These are phyloP conservation scores for Phaseolus lunatus DNA, from an alignment of 306 rosid genomes.

Conservation along the genomic window DNA sequence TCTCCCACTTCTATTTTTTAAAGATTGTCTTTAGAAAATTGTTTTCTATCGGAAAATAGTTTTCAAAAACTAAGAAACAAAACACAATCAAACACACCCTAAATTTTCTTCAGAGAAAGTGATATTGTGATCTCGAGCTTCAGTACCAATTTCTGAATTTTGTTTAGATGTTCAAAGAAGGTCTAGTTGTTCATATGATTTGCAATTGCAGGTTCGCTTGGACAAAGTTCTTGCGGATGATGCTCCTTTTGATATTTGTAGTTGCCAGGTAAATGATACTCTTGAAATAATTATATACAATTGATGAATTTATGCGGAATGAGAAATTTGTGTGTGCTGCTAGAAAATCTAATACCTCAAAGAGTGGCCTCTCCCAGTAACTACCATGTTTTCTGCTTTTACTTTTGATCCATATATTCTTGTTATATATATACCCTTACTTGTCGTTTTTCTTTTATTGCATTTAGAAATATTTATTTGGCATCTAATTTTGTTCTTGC, in stretches of 20 bases:
- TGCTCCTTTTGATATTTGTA: slow-evolving; percentile 88
- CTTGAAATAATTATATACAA: slow-evolving; percentile 14
- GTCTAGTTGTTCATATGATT: slow-evolving; percentile 33
- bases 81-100: neutral
- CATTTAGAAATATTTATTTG: slow-evolving; percentile 3
- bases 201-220: slow-evolving; percentile 69
- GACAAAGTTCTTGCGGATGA: slow-evolving; percentile 87
- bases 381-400: slow-evolving; percentile 21
- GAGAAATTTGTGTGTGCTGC: neutral
- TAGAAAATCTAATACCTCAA: slow-evolving; percentile 7
- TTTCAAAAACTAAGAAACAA: neutral
- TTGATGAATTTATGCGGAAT: slow-evolving; percentile 10
- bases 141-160: slow-evolving; percentile 28
- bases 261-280: slow-evolving; percentile 78
- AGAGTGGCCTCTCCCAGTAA: neutral
- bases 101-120: slow-evolving; percentile 6
- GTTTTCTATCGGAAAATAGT: neutral
- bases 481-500: neutral
- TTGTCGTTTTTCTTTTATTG: slow-evolving; percentile 9
- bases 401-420: neutral
- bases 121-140: slow-evolving; percentile 9
- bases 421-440: neutral
- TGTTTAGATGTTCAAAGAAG: slow-evolving; percentile 30
- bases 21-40: neutral
- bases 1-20: neutral